A percentile compares a stretch with the other conserved stretches of the same genome.
phyloP scores from a whole-genome alignment of 2,329 filamentous ascomycete genomes.

The Hawksworthiomyces lignivorus region DNA sequence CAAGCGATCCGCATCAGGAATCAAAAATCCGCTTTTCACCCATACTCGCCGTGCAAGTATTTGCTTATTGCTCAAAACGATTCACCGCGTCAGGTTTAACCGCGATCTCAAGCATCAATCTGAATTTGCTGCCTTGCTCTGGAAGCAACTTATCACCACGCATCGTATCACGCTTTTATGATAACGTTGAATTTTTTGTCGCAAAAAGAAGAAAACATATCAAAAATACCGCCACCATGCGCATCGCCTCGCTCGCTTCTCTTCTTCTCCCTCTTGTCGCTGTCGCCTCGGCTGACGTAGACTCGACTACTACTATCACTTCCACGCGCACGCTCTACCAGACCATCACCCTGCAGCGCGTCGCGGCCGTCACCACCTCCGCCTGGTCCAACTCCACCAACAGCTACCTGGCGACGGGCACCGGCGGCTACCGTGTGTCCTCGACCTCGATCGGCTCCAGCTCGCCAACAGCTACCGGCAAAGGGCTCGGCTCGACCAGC shows the following conservation, averaged over 20 bases:
- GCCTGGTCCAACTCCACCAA: conserved; percentile 28
- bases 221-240: conserved; percentile 26
- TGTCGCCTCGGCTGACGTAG: conserved; percentile 33
- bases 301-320: conserved; percentile 43
- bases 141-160: conserved; percentile 1
- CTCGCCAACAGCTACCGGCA: conserved; percentile 22
- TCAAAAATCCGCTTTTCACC: neutral
- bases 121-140: conserved; percentile 4
- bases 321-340: conserved; percentile 42
- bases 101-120: too few relatives aligned
- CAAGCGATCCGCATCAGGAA: neutral
- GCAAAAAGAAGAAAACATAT: neutral
- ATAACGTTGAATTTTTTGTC: neutral
- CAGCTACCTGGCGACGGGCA: conserved; percentile 17
- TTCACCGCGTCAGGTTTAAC: too few relatives aligned
- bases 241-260: conserved; percentile 37
- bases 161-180: neutral
- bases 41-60: neutral
- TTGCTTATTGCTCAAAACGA: neutral
- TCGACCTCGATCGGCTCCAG: conserved; percentile 23
- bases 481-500: conserved; percentile 29
- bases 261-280: conserved; percentile 47
- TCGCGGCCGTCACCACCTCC: conserved; percentile 27
- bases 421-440: conserved; percentile 22
- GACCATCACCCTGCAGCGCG: conserved; percentile 32